Conservation (phyloP, 345 rosid genomes). For the Gossypium raimondii region DNA sequence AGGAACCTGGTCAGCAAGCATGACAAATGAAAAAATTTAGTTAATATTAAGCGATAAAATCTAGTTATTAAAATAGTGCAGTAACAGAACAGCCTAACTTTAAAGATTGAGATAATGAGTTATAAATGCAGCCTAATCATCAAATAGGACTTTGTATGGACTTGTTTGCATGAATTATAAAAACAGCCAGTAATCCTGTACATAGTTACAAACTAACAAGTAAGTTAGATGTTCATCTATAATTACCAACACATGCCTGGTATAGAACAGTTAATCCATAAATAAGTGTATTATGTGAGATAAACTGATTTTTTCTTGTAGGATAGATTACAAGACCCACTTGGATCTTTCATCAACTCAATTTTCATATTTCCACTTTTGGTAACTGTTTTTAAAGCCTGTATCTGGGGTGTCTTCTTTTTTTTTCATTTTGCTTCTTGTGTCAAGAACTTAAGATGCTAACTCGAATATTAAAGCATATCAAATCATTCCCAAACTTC, state of each 20-base stretch:
- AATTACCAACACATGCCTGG: neutral
- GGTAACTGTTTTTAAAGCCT: neutral
- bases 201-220: neutral
- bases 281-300: neutral
- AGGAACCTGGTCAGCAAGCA: constrained; percentile 48
- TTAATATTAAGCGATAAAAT: neutral
- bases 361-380: neutral
- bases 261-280: neutral
- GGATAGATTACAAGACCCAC: neutral
- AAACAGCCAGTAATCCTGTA: neutral
- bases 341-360: neutral
- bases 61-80: neutral
- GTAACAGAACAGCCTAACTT: neutral
- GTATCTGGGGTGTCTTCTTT: neutral
- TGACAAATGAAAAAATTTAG: neutral
- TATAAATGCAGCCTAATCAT: neutral
- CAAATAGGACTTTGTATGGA: neutral
- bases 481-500: constrained; percentile 7
- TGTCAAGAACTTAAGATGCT: neutral
- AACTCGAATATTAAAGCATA: neutral
- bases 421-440: neutral
- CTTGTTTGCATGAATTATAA: neutral
- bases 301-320: neutral
- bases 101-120: neutral
- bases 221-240: neutral